A percentile compares a stretch with the other conserved stretches of the same genome.
These are phyloP conservation scores for Globisporangium cystogenes DNA, from an alignment of 352 stramenopile species.

Conservation along the genomic window DNA sequence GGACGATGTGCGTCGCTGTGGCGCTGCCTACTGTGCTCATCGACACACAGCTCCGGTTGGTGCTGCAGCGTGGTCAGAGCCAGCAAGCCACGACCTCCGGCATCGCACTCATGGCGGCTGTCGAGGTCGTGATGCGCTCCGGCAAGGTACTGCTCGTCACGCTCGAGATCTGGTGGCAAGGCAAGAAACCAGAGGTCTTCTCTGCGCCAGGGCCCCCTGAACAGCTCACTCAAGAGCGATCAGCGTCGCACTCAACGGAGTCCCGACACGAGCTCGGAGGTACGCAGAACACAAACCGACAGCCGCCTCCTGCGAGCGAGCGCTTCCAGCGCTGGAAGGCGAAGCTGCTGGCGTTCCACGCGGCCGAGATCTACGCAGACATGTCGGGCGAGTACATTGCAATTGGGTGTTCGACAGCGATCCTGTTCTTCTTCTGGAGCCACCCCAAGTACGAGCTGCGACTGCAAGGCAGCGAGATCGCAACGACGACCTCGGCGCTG, in stretches of 20 bases:
- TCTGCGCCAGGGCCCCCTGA: no score
- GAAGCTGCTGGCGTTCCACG: slow-evolving; percentile 19
- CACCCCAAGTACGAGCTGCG: neutral
- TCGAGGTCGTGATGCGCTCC: no score
- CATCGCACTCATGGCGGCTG: no score
- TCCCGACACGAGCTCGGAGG: no score
- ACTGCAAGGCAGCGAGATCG: no score
- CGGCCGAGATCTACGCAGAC: slow-evolving; percentile 25
- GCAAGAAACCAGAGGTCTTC: no score
- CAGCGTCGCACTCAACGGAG: no score
- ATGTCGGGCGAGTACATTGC: slow-evolving; percentile 47
- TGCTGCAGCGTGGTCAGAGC: neutral
- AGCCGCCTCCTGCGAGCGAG: neutral
- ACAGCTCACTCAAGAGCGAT: no score
- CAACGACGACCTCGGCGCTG: neutral
- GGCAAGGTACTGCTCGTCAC: no score
- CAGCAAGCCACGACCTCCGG: neutral
- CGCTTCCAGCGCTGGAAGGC: slow-evolving; percentile 10
- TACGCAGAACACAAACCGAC: neutral
- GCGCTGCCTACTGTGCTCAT: slow-evolving; percentile 17
- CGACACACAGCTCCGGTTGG: slow-evolving; percentile 14
- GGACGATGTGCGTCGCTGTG: slow-evolving; percentile 30
- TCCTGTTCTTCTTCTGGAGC: neutral
- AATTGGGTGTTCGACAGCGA: slow-evolving; percentile 30
- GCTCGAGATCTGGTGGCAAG: no score